These are phyloP conservation scores for Pinus albicaulis DNA, from an alignment of 75 land plant genomes.

Conservation along the genomic window DNA sequence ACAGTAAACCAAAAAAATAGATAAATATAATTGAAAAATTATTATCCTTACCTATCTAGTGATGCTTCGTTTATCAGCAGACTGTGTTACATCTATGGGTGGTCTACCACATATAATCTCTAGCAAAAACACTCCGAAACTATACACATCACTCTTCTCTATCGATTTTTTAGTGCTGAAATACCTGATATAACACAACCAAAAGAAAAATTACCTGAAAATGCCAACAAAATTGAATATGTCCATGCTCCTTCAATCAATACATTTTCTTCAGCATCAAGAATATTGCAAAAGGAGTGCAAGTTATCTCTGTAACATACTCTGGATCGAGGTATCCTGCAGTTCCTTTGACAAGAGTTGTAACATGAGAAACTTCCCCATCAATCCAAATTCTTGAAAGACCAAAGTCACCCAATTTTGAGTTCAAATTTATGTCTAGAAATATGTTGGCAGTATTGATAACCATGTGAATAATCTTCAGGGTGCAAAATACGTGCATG, in stretches of 20 bases:
- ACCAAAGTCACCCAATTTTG: conserved; percentile 32
- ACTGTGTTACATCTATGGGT: conserved; percentile 19
- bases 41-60: neutral
- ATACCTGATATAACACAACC: too few species aligned
- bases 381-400: conserved; percentile 23
- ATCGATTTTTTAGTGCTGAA: conserved; percentile 52
- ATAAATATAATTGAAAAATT: neutral
- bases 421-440: conserved; percentile 21
- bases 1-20: too few species aligned
- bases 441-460: conserved; percentile 31
- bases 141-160: conserved; percentile 89
- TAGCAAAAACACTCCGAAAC: conserved; percentile 91
- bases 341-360: conserved; percentile 25
- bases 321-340: conserved; percentile 7
- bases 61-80: neutral
- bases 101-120: conserved; percentile 87
- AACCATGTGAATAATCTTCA: conserved; percentile 20
- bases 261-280: too few species aligned
- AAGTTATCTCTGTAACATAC: too few species aligned
- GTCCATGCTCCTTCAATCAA: too few species aligned
- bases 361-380: conserved; percentile 17
- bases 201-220: too few species aligned
- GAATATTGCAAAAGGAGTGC: too few species aligned
- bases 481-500: conserved; percentile 1
- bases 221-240: too few species aligned